phyloP scores from a whole-genome alignment of 1,139 yeast genomes.

The Saccharomyces hybrid region DNA sequence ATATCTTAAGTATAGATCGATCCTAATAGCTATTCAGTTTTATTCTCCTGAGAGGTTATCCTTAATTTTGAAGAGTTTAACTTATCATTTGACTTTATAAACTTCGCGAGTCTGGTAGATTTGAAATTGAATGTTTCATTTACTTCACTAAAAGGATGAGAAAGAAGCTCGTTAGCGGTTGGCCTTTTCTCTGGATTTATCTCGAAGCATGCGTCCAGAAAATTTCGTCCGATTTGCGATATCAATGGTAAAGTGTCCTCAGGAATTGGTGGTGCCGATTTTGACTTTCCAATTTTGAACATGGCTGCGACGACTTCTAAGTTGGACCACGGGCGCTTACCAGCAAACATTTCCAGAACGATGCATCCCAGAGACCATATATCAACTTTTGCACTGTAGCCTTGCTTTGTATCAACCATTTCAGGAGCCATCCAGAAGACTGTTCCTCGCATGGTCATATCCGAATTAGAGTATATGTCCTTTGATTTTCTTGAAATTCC shows the following conservation, averaged over 20 bases:
- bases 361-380: conserved; percentile 95
- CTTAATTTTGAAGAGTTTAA: conserved; percentile 30
- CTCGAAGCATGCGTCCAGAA: conserved; percentile 70
- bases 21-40: not conserved
- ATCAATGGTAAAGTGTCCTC: conserved; percentile 66
- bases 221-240: conserved; percentile 56
- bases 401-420: conserved; percentile 82
- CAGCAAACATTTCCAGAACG: conserved; percentile 89
- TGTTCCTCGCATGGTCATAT: conserved; percentile 97
- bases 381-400: conserved; percentile 93
- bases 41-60: conserved; percentile 19
- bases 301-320: conserved; percentile 73
- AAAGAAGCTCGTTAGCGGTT: conserved; percentile 63
- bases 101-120: conserved; percentile 54
- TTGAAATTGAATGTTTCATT: conserved; percentile 49
- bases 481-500: conserved; percentile 87
- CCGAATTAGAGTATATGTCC: conserved; percentile 86
- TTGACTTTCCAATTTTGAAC: conserved; percentile 58
- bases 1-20: not conserved
- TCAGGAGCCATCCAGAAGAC: conserved; percentile 99
- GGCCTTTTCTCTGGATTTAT: conserved; percentile 80
- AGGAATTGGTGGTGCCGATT: conserved; percentile 93
- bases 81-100: conserved; percentile 45
- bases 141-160: conserved; percentile 52
- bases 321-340: conserved; percentile 77